These are phyloP conservation scores for Colletotrichum destructivum DNA, from an alignment of 2,329 filamentous ascomycete species.

Conservation along the genomic window DNA sequence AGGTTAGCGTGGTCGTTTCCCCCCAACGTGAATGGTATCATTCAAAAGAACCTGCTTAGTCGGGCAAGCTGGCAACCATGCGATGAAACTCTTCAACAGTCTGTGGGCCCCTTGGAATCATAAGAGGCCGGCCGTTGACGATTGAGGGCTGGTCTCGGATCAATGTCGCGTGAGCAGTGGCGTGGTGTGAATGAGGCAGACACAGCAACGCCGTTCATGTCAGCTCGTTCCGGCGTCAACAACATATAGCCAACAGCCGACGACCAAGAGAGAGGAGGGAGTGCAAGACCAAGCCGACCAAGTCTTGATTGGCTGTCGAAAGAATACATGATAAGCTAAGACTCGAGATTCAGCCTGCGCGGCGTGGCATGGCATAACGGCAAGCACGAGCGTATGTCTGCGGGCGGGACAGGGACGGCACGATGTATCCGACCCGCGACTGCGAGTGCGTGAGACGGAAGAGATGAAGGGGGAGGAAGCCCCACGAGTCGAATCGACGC, in stretches of 20 bases:
- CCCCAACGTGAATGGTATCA: conserved; percentile 16
- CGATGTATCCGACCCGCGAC: conserved; percentile 20
- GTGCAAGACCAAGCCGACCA: no score
- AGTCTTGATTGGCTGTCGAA: not conserved
- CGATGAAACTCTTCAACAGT: conserved; percentile 36
- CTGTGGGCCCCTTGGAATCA: not conserved
- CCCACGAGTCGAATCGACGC: not conserved
- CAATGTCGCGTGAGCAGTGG: conserved; percentile 39
- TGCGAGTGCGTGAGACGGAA: conserved; percentile 8
- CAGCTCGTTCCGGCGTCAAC: not conserved
- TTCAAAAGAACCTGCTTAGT: conserved; percentile 32
- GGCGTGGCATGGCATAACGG: not conserved
- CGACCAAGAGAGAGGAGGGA: not conserved
- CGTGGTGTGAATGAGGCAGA: conserved; percentile 18
- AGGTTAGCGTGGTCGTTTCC: conserved; percentile 8
- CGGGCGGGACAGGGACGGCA: conserved; percentile 10
- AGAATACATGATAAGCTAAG: conserved; percentile 1
- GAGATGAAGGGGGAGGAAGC: conserved; percentile 1
- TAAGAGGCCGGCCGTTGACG: no score
- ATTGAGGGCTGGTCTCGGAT: not conserved
- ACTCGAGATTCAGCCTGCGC: not conserved
- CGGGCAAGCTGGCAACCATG: conserved; percentile 34
- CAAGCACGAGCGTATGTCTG: not conserved
- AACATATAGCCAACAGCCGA: not conserved
- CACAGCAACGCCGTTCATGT: conserved; percentile 6